Conservation (phyloP, 129 eudicot species). For the Centrapalus pauciflorus region DNA sequence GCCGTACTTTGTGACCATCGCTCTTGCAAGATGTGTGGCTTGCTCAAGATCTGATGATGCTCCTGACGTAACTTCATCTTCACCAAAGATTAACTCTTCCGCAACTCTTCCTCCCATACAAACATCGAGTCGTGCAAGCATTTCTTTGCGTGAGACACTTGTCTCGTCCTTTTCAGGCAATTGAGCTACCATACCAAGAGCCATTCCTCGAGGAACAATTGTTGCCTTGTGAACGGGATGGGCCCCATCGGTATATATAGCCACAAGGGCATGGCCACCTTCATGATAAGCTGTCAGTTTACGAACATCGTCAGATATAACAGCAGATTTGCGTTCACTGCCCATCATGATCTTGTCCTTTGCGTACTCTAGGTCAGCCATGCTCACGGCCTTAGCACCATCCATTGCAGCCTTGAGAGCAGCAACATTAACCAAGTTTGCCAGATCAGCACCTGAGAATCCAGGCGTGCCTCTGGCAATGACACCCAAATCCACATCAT, state of each 20-base stretch:
- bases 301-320: constrained; percentile 78
- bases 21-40: constrained; percentile 81
- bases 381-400: constrained; percentile 80
- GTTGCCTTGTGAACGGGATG: constrained; percentile 97
- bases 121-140: constrained; percentile 92
- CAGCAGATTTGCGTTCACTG: constrained; percentile 93
- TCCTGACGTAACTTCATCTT: constrained; percentile 87
- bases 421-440: constrained; percentile 87
- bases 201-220: constrained; percentile 85
- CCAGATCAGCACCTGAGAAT: constrained; percentile 97
- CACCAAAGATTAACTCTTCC: constrained; percentile 94
- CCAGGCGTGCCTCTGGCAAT: constrained; percentile 99
- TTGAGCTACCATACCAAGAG: constrained; percentile 94
- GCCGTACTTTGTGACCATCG: constrained; percentile 93
- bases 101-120: constrained; percentile 97
- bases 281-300: constrained; percentile 86
- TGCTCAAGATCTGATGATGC: constrained; percentile 80
- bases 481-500: constrained; percentile 74
- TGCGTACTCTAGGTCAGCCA: constrained; percentile 82
- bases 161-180: constrained; percentile 92
- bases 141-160: constrained; percentile 75
- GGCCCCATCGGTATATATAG: constrained; percentile 91
- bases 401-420: constrained; percentile 99
- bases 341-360: constrained; percentile 98
- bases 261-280: constrained; percentile 97